phyloP scores from a whole-genome alignment of 2,329 filamentous ascomycete genomes.

The Hypoxylon sp. region DNA sequence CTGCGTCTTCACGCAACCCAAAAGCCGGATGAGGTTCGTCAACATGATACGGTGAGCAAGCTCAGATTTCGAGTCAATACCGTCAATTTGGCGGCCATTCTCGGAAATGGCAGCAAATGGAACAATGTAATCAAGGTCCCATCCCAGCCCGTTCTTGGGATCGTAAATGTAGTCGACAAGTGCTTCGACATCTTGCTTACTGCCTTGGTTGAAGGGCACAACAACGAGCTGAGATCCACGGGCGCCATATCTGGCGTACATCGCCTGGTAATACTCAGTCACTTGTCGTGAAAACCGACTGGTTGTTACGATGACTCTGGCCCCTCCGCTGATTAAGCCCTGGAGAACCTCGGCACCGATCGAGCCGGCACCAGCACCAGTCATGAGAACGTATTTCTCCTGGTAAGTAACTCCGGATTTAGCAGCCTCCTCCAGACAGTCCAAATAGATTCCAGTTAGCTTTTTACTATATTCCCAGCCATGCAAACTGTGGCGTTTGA shows the following conservation, averaged over 20 bases:
- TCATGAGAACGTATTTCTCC: conserved; percentile 98
- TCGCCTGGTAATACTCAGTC: conserved; percentile 98
- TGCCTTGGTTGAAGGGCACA: conserved; percentile 98
- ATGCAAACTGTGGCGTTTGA: conserved; percentile 93
- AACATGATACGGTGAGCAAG: conserved; percentile 99
- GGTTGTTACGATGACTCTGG: conserved; percentile 96
- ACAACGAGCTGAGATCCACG: conserved; percentile 97
- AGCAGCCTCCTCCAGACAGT: conserved; percentile 90
- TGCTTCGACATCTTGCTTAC: conserved; percentile 96
- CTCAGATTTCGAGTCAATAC: conserved; percentile 96
- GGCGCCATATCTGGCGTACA: conserved; percentile 95
- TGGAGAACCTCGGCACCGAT: conserved; percentile 98
- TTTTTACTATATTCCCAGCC: conserved; percentile 99
- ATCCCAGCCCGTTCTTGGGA: conserved; percentile 93
- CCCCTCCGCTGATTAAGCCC: conserved; percentile 94
- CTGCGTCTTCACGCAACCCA: conserved; percentile 90
- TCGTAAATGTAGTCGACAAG: conserved; percentile 97
- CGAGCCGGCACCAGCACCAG: conserved; percentile 95
- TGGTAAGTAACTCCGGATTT: conserved; percentile 89
- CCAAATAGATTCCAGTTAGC: conserved; percentile 91
- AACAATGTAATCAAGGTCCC: conserved; percentile 96
- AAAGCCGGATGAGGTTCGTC: conserved; percentile 92
- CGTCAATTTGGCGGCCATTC: conserved; percentile 97
- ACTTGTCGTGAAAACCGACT: conserved; percentile 97
- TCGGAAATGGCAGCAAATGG: conserved; percentile 98